These are phyloP conservation scores for Colletotrichum truncatum DNA, from an alignment of 2,329 filamentous ascomycete species.

Conservation along the genomic window DNA sequence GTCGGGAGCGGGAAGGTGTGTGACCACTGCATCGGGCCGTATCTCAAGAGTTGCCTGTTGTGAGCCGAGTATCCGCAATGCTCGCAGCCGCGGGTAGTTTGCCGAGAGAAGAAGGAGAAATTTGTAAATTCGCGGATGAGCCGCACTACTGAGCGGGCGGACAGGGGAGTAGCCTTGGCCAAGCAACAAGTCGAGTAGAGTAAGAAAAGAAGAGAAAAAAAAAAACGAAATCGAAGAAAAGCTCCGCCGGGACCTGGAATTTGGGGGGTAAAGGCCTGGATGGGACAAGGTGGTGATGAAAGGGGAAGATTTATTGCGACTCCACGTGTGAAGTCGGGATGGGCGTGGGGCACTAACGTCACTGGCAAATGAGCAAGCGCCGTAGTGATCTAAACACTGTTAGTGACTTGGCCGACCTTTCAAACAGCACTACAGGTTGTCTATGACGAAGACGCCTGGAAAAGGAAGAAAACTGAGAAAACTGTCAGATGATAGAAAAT, in stretches of 20 bases:
- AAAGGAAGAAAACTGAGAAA: neutral
- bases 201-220: neutral
- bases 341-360: constrained; percentile 18
- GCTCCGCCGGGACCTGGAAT: neutral
- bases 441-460: neutral
- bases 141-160: neutral
- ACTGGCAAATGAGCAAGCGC: constrained; percentile 22
- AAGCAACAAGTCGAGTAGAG: neutral
- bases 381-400: neutral
- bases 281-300: neutral
- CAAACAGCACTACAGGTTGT: no score
- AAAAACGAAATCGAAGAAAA: no score
- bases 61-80: no score
- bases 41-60: neutral
- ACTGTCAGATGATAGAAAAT: neutral
- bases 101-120: neutral
- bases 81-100: neutral
- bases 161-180: neutral
- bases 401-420: no score
- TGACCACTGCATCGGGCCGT: neutral
- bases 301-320: constrained; percentile 6
- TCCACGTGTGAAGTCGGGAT: constrained; percentile 29
- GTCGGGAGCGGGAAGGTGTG: constrained; percentile 8
- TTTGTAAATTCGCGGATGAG: neutral
- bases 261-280: neutral